A percentile compares a stretch with the other conserved stretches of the same genome.
Evolutionary conservation across 352 stramenopile species (phyloP).

Genomic region (Pythium diclinum): DNA sequence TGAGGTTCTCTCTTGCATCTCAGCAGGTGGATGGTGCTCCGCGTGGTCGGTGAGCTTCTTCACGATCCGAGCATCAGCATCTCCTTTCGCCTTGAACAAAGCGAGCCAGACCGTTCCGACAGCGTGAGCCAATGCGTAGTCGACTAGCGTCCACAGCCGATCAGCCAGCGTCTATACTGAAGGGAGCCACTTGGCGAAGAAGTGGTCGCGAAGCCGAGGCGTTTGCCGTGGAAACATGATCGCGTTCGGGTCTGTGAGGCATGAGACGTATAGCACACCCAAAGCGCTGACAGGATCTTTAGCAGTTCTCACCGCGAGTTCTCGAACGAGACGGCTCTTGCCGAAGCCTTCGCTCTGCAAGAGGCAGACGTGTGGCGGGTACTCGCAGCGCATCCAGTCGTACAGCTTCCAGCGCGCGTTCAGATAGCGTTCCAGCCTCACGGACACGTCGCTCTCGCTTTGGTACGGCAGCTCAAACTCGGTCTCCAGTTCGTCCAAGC

Average conservation of each 20-base stretch:
- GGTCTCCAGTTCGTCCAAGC: neutral
- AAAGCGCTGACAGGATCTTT: neutral
- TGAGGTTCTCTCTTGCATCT: no score
- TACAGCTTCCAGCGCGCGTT: neutral
- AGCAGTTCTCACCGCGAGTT: neutral
- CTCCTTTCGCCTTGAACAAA: neutral
- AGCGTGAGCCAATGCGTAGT: neutral
- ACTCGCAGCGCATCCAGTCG: neutral
- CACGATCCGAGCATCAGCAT: neutral
- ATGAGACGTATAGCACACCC: neutral
- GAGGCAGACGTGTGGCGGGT: neutral
- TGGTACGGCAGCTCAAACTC: neutral
- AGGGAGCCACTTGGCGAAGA: neutral
- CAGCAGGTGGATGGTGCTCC: no score
- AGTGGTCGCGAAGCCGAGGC: neutral
- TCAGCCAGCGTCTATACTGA: neutral
- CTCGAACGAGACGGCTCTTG: neutral
- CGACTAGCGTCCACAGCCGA: neutral
- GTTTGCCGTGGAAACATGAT: neutral
- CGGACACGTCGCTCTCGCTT: neutral
- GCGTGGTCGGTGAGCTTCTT: no score
- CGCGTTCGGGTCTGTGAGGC: neutral
- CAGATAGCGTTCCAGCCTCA: neutral
- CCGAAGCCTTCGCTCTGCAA: neutral
- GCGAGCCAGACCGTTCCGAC: neutral